Evolutionary conservation across 2,329 filamentous ascomycete genomes (phyloP).

Genomic region (Exophiala lecanii-corni): DNA sequence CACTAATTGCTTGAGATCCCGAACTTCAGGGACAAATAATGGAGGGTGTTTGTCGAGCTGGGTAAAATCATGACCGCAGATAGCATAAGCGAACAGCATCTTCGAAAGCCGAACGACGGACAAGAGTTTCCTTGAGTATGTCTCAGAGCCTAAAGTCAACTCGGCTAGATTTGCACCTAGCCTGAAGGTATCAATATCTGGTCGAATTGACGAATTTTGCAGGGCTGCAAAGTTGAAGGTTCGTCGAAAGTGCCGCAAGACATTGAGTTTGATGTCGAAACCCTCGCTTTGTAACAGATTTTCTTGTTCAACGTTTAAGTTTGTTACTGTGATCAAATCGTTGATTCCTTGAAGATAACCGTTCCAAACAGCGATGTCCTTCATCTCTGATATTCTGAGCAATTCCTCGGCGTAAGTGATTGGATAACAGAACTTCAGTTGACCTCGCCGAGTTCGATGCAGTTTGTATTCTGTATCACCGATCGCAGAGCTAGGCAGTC

Average conservation of each 20-base stretch:
- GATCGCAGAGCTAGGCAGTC: background rate
- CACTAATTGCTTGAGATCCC: slow-evolving; percentile 18
- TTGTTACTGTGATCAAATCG: background rate
- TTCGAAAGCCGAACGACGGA: slow-evolving; percentile 9
- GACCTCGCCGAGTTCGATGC: slow-evolving; percentile 3
- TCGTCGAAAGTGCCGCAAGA: slow-evolving; percentile 7
- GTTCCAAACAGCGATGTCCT: slow-evolving; percentile 20
- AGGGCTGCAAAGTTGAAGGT: slow-evolving; percentile 5
- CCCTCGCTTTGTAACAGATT: background rate
- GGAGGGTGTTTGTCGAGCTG: slow-evolving; percentile 3
- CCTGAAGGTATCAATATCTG: slow-evolving; percentile 19
- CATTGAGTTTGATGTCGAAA: slow-evolving; percentile 4
- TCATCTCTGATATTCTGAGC: slow-evolving; percentile 2
- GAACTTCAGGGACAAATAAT: slow-evolving; percentile 11
- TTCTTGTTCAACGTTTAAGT: background rate
- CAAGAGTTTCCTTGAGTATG: slow-evolving; percentile 6
- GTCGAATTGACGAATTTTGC: slow-evolving; percentile 5
- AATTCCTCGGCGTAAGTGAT: background rate
- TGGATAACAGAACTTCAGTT: background rate
- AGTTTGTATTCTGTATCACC: slow-evolving; percentile 3
- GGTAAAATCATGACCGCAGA: slow-evolving; percentile 17
- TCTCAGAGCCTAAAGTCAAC: background rate
- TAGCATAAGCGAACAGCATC: slow-evolving; percentile 9
- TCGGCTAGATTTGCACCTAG: slow-evolving; percentile 6
- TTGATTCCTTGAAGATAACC: slow-evolving; percentile 13